A percentile compares a stretch with the other conserved stretches of the same genome.
Evolutionary conservation across 2,329 filamentous ascomycete genomes (phyloP).

Genomic region (Clonostachys chloroleuca): DNA sequence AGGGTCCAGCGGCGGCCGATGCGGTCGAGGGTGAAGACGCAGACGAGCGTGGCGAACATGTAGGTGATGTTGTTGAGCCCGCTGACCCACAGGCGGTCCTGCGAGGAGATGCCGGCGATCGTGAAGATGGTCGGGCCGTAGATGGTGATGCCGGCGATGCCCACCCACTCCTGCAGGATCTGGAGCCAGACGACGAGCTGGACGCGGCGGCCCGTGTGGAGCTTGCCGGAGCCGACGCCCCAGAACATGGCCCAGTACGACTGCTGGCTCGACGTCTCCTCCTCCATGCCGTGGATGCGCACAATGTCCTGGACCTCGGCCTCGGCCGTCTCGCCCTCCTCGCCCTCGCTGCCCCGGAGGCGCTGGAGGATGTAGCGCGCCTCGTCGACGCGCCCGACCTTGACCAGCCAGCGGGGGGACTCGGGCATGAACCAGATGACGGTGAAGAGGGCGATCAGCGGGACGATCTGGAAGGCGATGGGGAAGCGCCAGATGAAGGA

Average conservation of each 20-base stretch:
- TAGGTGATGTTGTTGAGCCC: conserved; percentile 47
- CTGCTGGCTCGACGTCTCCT: conserved; percentile 47
- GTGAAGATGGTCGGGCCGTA: conserved; percentile 56
- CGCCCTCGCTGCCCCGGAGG: conserved; percentile 54
- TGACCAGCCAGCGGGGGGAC: conserved; percentile 63
- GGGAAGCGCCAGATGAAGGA: conserved; percentile 64
- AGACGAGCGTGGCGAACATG: conserved; percentile 62
- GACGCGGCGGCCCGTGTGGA: conserved; percentile 63
- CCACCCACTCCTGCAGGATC: conserved; percentile 67
- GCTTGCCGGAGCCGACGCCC: conserved; percentile 57
- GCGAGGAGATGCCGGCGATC: conserved; percentile 59
- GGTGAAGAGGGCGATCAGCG: conserved; percentile 50
- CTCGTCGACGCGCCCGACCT: conserved; percentile 62
- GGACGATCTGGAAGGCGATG: conserved; percentile 65
- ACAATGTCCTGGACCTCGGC: conserved; percentile 66
- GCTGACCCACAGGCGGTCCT: conserved; percentile 60
- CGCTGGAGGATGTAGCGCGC: conserved; percentile 60
- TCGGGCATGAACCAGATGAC: conserved; percentile 66
- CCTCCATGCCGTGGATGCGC: conserved; percentile 57
- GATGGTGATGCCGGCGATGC: conserved; percentile 66
- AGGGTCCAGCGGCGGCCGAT: conserved; percentile 67
- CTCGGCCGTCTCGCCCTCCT: conserved; percentile 49
- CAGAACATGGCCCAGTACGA: conserved; percentile 65
- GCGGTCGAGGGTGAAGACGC: conserved; percentile 64
- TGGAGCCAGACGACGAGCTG: conserved; percentile 70